Base-by-base conservation (phyloP, 2,329 filamentous ascomycete genomes). In the Aspergillus glaucus region DNA sequence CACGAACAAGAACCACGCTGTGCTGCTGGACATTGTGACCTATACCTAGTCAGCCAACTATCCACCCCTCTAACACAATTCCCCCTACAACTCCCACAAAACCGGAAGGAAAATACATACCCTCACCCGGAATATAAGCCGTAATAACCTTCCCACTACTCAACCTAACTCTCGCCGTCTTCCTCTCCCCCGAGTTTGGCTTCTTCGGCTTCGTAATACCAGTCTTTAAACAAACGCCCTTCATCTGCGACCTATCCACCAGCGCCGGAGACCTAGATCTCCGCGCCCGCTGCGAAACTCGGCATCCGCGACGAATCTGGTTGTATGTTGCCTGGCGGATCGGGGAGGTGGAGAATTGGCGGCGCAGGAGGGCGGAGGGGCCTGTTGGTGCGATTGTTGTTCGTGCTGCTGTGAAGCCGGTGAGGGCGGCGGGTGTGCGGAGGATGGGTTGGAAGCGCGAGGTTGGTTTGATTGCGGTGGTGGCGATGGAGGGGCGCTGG, bases 11-110 rank as follows among this genome's bases (percentile, higher is more conserved):
- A 48, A 98, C 93, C 43, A 98, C 93, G 62, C 87, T 94, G 77
- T 98, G 94, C 79, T 97, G 93, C 78, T 97, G 92, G 57, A 97
- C 91, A 71, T 97, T 98, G 75, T 98, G 93, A 44, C 93, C 80
- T 82, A 8, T 46, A 36, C 45, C 15, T 6, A 22, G 8, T 40
- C 19, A 19, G 15, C 17, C 7, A 22, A 22, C 37, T 3, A 6
- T 19, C 7, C 8, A 15, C 12, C 22, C 12, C 8, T 43, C 15
- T 15, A 15, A 15, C 15, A 15, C 15, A 15, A 15, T 15, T 2
- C 10, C 19, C 7, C 26, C 34, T 21, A 10, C 3, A 28, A n/a
- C 26, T 12, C 26, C 26, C 10, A 40, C 17, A 40, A 19, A 41
- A 40, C 30, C 6, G 9, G 21, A 8, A 39, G 41, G 40, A 26